Base-by-base conservation (phyloP, 495 filamentous ascomycete genomes). In the Evansstolkia leycettana region DNA sequence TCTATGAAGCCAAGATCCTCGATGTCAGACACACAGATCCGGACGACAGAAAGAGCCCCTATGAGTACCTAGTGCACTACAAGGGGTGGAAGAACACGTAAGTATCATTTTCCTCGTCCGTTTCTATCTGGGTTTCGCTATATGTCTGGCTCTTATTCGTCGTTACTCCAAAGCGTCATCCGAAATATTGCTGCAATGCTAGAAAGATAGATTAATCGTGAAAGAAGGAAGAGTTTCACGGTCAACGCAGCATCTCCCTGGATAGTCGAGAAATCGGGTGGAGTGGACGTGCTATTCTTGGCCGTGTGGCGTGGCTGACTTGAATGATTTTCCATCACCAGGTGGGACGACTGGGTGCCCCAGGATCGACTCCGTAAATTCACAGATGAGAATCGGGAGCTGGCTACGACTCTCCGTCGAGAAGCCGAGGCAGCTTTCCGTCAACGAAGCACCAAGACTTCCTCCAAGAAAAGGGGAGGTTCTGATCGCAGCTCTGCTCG, bases 1-100 rank as follows among this genome's bases (percentile, higher is more conserved):
- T 98, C 12, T 98, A 98, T 53, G 90, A 98, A 59, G 89, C 90
- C 39, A 95, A 95, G 60, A 79, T 98, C 28, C 65, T 94, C 24
- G 89, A 95, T 28, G 56, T 72, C 20, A 70, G 69, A 37, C 70
- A 76, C 34, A 69, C 71, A 30, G 67, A 82, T 28, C 62, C 68
- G 8, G 73, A 72, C 15, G 78, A 84, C 57, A 78, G 78, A 57
- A 82, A 81, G 47, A 83, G 78, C 31, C 70, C 76, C 28, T 81
- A 71, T 40, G 75, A 82, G 51, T 98, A 90, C 55, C 82, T 82
- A 42, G 85, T 98, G 31, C 90, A 98, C 58, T 98, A 98, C 63
- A 95, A 95, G 56, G 90, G 90, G 41, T 96, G 90, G 90, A 98
- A 98, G 63, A 84, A 84, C 52, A 94, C 86, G 78, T 85, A 64